These are phyloP conservation scores for Taphrina confusa DNA, from an alignment of 1,139 yeast species.

Conservation along the genomic window DNA sequence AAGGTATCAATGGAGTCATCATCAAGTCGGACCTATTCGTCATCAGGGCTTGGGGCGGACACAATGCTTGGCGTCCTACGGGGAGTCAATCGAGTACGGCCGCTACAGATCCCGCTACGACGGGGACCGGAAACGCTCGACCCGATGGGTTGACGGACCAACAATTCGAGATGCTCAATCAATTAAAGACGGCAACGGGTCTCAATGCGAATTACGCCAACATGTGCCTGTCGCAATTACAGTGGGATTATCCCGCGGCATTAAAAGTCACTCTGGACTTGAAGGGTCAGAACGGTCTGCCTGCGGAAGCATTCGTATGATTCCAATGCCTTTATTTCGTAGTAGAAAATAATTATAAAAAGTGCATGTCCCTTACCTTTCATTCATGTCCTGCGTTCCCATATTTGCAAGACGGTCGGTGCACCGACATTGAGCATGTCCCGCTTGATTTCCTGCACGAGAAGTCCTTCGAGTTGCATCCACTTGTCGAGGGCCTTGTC, in stretches of 20 bases:
- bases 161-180: constrained; percentile 68
- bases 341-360: no score
- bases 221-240: constrained; percentile 85
- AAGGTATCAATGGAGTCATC: constrained; percentile 24
- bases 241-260: constrained; percentile 77
- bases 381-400: constrained; percentile 53
- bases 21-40: constrained; percentile 36
- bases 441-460: constrained; percentile 53
- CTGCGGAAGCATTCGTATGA: constrained; percentile 37
- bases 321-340: not conserved
- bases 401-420: constrained; percentile 61
- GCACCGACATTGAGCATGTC: constrained; percentile 66
- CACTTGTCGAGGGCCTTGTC: constrained; percentile 54
- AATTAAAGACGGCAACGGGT: constrained; percentile 70
- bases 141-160: constrained; percentile 29
- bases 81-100: not conserved
- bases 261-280: constrained; percentile 60
- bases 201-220: constrained; percentile 75
- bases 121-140: not conserved
- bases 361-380: no score
- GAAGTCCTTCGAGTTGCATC: constrained; percentile 60
- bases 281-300: constrained; percentile 29
- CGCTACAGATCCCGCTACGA: not conserved
- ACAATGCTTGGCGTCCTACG: constrained; percentile 31
- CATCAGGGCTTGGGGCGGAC: constrained; percentile 37